phyloP scores from a whole-genome alignment of 208 protist species.

The Leishmania tropica region DNA sequence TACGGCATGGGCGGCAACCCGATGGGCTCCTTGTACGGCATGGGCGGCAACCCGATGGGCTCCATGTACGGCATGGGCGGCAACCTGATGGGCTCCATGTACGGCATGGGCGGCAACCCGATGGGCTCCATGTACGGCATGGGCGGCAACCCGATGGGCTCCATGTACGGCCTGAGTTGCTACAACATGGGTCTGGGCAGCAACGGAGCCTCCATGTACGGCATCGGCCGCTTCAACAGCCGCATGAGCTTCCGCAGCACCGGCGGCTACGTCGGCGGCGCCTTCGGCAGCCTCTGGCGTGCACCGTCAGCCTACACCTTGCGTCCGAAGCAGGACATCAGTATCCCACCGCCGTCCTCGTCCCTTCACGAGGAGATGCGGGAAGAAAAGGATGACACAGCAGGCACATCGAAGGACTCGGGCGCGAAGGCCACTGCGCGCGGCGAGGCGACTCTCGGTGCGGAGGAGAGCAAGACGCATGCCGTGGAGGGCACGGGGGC shows the following conservation, averaged over 20 bases:
- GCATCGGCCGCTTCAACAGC: constrained; percentile 26
- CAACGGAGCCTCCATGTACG: constrained; percentile 38
- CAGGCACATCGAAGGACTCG: not conserved
- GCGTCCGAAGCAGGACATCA: constrained; percentile 30
- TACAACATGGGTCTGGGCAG: constrained; percentile 14
- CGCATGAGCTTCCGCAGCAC: constrained; percentile 28
- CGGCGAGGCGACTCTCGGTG: not conserved
- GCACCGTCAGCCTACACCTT: constrained; percentile 23
- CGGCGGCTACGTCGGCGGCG: constrained; percentile 37
- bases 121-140: constrained; percentile 22
- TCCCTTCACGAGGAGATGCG: constrained; percentile 19
- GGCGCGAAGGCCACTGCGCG: not conserved
- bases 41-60: constrained; percentile 16
- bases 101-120: not conserved
- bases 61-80: constrained; percentile 25
- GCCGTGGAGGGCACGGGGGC: constrained; percentile 9
- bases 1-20: constrained; percentile 25
- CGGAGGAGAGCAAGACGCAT: constrained; percentile 6
- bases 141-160: constrained; percentile 7
- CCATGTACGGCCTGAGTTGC: constrained; percentile 16
- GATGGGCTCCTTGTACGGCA: constrained; percentile 21
- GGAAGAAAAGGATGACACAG: not conserved
- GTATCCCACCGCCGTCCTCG: constrained; percentile 35
- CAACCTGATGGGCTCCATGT: constrained; percentile 1
- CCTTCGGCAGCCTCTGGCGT: constrained; percentile 41